Conservation (phyloP, 106 monocot genomes). For the Posidonia australis region DNA sequence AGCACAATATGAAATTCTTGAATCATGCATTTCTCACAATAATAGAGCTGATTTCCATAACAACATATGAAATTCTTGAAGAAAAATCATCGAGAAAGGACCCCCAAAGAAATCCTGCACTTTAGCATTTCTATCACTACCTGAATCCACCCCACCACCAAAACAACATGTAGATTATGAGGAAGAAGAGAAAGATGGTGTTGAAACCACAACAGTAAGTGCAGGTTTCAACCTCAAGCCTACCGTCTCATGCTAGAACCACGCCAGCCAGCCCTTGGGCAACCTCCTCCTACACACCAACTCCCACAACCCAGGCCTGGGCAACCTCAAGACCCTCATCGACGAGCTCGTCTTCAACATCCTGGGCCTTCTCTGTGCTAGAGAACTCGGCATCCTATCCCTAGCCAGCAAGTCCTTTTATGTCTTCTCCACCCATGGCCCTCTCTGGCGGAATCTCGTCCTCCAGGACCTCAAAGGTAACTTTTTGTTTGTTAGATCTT, state of each 20-base stretch:
- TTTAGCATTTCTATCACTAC: too few species aligned
- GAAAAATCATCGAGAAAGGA: too few species aligned
- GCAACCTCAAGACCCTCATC: constrained; percentile 45
- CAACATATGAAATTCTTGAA: too few species aligned
- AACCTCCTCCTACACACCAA: constrained; percentile 59
- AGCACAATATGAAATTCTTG: too few species aligned
- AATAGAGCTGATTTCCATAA: too few species aligned
- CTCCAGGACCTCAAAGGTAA: constrained; percentile 31
- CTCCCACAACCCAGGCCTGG: constrained; percentile 68
- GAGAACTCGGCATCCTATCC: constrained; percentile 46
- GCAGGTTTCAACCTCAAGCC: constrained; percentile 47
- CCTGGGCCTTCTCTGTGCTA: constrained; percentile 40
- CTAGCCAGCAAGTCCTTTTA: constrained; percentile 51
- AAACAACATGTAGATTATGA: not conserved
- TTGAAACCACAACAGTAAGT: too few species aligned
- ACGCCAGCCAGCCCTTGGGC: constrained; percentile 79
- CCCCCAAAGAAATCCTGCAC: too few species aligned
- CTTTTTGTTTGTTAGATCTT: constrained; percentile 50
- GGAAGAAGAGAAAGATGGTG: constrained; percentile 14
- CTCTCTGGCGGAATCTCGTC: constrained; percentile 74
- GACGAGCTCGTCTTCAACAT: constrained; percentile 85
- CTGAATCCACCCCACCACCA: constrained; percentile 4
- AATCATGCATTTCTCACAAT: too few species aligned
- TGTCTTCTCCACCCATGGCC: constrained; percentile 83
- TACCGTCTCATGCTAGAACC: constrained; percentile 20